Conservation (phyloP, 2,329 filamentous ascomycete genomes). For the Rhynchosporium graminicola region DNA sequence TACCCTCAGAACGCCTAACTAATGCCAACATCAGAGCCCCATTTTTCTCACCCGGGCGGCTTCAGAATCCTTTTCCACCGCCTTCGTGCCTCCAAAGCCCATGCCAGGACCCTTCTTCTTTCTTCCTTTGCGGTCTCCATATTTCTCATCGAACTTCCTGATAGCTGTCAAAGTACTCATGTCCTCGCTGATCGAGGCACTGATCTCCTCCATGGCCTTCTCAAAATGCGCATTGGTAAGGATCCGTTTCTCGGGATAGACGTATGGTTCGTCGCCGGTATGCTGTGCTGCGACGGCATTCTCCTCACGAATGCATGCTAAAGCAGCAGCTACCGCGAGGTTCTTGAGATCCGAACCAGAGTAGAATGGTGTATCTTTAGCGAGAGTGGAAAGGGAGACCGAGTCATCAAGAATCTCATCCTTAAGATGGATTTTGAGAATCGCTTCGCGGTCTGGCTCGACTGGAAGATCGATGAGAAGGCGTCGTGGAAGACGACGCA, state of each 20-base stretch:
- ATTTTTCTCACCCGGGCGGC: slow-evolving; percentile 39
- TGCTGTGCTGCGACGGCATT: slow-evolving; percentile 47
- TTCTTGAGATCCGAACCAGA: slow-evolving; percentile 85
- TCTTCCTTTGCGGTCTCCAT: slow-evolving; percentile 75
- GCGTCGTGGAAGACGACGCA: slow-evolving; percentile 72
- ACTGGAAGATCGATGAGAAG: slow-evolving; percentile 74
- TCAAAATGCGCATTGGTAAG: slow-evolving; percentile 76
- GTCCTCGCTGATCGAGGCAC: slow-evolving; percentile 89
- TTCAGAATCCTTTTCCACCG: slow-evolving; percentile 38
- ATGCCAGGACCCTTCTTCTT: slow-evolving; percentile 58
- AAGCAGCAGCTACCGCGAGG: slow-evolving; percentile 74
- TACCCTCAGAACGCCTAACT: slow-evolving; percentile 4
- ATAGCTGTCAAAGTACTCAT: slow-evolving; percentile 86
- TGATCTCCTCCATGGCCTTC: slow-evolving; percentile 82
- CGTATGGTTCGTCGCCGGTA: slow-evolving; percentile 44
- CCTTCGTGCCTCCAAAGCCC: slow-evolving; percentile 53
- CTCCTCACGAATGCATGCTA: slow-evolving; percentile 78
- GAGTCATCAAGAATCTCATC: slow-evolving; percentile 63
- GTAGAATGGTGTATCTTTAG: slow-evolving; percentile 71
- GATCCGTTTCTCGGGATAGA: slow-evolving; percentile 67
- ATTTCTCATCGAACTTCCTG: slow-evolving; percentile 93
- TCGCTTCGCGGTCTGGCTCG: slow-evolving; percentile 64
- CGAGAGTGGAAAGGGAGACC: slow-evolving; percentile 63
- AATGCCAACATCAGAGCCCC: slow-evolving; percentile 18
- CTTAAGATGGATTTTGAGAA: slow-evolving; percentile 70